Percentiles rank a stretch among this genome's conserved stretches.
phyloP scores from a whole-genome alignment of 2,329 filamentous ascomycete genomes.

The Ascocoryne sarcoides region DNA sequence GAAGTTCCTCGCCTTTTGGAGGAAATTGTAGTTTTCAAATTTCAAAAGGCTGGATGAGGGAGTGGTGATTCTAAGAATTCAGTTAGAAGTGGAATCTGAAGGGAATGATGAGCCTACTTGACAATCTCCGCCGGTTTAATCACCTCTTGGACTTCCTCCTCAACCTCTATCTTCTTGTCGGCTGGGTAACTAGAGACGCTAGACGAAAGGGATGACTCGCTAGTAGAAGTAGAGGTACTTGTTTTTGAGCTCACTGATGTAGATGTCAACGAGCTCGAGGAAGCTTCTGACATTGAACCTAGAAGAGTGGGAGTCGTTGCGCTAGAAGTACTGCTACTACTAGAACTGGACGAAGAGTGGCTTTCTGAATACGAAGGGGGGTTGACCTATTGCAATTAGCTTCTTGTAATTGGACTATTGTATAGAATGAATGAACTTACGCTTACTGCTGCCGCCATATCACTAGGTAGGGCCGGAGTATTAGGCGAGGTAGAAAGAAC shows the following conservation, averaged over 20 bases:
- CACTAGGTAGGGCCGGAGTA: background rate
- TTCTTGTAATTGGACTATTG: background rate
- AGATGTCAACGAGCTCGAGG: background rate
- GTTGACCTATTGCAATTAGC: slow-evolving; percentile 3
- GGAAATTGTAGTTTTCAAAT: too few species aligned
- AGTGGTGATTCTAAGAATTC: too few species aligned
- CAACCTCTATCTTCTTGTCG: slow-evolving; percentile 1
- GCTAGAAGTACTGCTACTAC: background rate
- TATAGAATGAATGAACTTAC: background rate
- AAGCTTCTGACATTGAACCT: slow-evolving; percentile 1
- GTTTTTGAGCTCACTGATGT: too few species aligned
- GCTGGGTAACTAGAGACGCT: background rate
- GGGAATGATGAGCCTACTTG: slow-evolving; percentile 7
- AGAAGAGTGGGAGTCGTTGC: slow-evolving; percentile 1
- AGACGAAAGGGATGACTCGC: background rate
- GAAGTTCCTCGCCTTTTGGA: slow-evolving; percentile 12
- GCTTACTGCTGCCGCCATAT: background rate
- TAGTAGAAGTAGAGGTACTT: background rate
- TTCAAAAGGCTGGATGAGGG: too few species aligned
- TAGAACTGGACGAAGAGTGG: background rate
- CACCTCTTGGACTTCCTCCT: slow-evolving; percentile 5
- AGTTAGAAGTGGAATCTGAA: too few species aligned
- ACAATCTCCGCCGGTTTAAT: background rate
- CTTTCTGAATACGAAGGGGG: slow-evolving; percentile 12
- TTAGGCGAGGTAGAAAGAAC: background rate